Evolutionary conservation across 169 alveolate species (phyloP).

Genomic region (Plasmodium knowlesi): DNA sequence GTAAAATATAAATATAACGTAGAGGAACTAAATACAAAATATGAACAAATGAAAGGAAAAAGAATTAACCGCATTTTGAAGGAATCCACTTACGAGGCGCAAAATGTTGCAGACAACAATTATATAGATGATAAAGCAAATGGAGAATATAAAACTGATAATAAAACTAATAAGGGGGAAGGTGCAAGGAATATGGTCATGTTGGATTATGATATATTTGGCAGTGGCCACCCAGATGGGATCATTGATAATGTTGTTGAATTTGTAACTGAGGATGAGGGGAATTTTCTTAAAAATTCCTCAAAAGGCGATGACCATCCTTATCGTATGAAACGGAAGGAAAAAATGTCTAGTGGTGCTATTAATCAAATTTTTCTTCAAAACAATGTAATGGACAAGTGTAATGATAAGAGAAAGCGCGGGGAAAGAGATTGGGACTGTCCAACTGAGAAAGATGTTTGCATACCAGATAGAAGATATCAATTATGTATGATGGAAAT

Average conservation of each 20-base stretch:
- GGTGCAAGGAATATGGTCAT: background rate
- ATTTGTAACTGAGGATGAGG: background rate
- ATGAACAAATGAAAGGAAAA: background rate
- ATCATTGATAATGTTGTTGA: background rate
- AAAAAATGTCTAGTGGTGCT: background rate
- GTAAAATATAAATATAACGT: background rate
- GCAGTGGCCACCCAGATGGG: background rate
- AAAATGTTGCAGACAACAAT: background rate
- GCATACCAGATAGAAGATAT: background rate
- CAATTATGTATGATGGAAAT: background rate
- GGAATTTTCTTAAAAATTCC: background rate
- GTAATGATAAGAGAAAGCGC: background rate
- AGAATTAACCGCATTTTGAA: background rate
- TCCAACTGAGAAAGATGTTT: background rate
- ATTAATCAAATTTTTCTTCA: background rate
- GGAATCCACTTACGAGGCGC: background rate
- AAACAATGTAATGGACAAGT: background rate
- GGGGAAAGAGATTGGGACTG: background rate
- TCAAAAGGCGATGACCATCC: background rate
- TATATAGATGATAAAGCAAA: background rate
- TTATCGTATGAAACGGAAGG: background rate
- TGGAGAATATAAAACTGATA: background rate
- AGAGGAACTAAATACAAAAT: background rate
- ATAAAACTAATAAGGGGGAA: background rate
- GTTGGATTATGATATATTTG: background rate